Base-by-base conservation (phyloP, 352 stramenopile species). In the Phytopythium ostracodes region DNA sequence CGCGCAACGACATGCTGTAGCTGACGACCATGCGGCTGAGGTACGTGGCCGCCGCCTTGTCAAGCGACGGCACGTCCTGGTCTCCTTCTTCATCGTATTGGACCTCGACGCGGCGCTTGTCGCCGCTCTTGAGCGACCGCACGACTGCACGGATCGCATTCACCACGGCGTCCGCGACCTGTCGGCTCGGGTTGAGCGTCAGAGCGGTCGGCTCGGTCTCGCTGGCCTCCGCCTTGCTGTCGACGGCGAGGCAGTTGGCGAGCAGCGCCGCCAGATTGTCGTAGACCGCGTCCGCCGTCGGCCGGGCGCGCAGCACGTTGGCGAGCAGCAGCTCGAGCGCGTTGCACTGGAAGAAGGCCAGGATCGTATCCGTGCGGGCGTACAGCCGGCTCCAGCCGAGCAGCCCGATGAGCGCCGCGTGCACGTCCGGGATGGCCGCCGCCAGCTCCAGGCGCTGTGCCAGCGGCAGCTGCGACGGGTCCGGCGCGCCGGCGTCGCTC, bases 331-430 rank as follows among this genome's bases (percentile, higher is more conserved):
- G 59, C 36, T 72, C 61, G 47, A 94, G 71, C 33, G 85, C 81
- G 20, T 80, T 59, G 63, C 81, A 81, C 59, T 91, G 74, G 68
- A 94, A 91, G 61, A 92, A 87, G 27, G 65, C 61, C 44, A 85
- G 62, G 56, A 91, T 81, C n/a, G 81, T 81, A 15, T 89, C 81
- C 7, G 79, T 82, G 66, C 83, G 68, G 22, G 81, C 47, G 60
- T 77, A 86, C 42, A 92, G 43, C 17, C 76, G 72, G 40, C 83
- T 92, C 85, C 85, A 94, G 17, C 80, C 81, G 4, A 92, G 55
- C 10, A 94, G 72, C 1, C 85, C 85, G 27, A 89, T 72, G 14
- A 94, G 79, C 33, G 83, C 85, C 12, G 81, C 81, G 51, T 92
- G 83, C 38, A 86, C 70, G 65, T 94, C 81, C 0, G 70, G 46